Conservation (phyloP, 2,329 filamentous ascomycete genomes). For the Diaporthe vaccinii region DNA sequence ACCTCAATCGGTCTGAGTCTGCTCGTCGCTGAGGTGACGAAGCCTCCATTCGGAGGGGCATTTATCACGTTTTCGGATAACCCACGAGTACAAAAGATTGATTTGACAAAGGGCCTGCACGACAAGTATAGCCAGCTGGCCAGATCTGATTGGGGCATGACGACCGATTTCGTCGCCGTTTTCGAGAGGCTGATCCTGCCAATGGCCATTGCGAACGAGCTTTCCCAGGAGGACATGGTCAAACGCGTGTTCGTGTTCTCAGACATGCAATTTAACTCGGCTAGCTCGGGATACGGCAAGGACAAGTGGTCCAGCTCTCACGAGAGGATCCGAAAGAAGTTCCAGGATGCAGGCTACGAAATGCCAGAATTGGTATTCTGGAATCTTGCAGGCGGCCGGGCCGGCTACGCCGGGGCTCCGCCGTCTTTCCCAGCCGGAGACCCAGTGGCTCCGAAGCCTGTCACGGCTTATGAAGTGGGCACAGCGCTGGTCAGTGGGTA, state of each 20-base stretch:
- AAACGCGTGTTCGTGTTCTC: constrained; percentile 72
- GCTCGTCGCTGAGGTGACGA: constrained; percentile 65
- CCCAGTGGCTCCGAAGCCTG: constrained; percentile 61
- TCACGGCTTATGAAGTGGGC: constrained; percentile 58
- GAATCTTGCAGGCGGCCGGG: constrained; percentile 64
- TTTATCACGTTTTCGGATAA: constrained; percentile 67
- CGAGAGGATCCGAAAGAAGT: constrained; percentile 62
- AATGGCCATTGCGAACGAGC: constrained; percentile 62
- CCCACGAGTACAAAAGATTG: constrained; percentile 58
- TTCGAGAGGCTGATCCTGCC: constrained; percentile 68
- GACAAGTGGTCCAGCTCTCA: constrained; percentile 60
- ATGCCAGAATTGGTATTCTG: constrained; percentile 72
- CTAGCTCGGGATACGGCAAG: constrained; percentile 36
- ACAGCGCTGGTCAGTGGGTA: constrained; percentile 68
- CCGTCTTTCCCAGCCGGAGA: constrained; percentile 39
- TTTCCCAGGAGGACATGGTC: constrained; percentile 70
- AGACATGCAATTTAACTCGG: constrained; percentile 71
- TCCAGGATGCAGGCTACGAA: constrained; percentile 64
- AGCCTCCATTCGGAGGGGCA: constrained; percentile 65
- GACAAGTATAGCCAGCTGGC: constrained; percentile 56
- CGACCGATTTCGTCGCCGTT: constrained; percentile 67
- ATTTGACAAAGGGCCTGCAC: constrained; percentile 53
- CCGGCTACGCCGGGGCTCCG: constrained; percentile 38
- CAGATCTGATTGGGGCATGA: constrained; percentile 54
- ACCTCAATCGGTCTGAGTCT: constrained; percentile 69